A percentile compares a stretch with the other conserved stretches of the same genome.
phyloP scores from a whole-genome alignment of 345 rosid species.

The Alliaria petiolata region DNA sequence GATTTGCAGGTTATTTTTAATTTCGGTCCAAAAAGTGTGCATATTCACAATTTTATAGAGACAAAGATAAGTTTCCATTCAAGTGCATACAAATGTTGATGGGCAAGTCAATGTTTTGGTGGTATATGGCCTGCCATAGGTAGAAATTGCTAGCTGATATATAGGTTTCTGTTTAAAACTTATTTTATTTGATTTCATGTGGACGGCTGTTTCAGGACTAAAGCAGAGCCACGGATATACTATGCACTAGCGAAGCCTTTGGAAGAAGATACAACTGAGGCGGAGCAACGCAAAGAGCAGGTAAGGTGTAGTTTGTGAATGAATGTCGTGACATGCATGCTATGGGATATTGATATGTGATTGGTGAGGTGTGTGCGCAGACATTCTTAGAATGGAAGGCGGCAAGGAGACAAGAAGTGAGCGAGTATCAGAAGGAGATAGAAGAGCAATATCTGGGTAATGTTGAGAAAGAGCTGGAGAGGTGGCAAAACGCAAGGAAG shows the following conservation, averaged over 20 bases:
- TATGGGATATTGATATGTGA: not conserved
- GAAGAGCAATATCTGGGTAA: conserved; percentile 61
- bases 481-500: conserved; percentile 91
- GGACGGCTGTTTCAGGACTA: conserved; percentile 66
- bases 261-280: conserved; percentile 48
- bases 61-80: conserved; percentile 94
- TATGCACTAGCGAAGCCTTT: conserved; percentile 66
- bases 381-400: conserved; percentile 72
- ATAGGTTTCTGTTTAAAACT: conserved; percentile 4
- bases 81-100: conserved; percentile 59
- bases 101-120: conserved; percentile 30
- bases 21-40: conserved; percentile 98
- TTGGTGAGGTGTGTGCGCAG: conserved; percentile 35
- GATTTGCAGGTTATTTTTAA: conserved; percentile 93
- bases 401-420: conserved; percentile 69
- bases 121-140: conserved; percentile 39
- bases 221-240: conserved; percentile 81
- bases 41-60: conserved; percentile 94
- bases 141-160: conserved; percentile 8
- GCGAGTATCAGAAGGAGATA: conserved; percentile 77
- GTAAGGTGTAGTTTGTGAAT: conserved; percentile 30
- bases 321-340: conserved; percentile 5
- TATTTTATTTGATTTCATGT: conserved; percentile 24
- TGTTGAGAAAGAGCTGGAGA: conserved; percentile 88
- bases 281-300: conserved; percentile 71